Percentiles rank a stretch among this genome's conserved stretches.
Evolutionary conservation across 345 rosid species (phyloP).

Genomic region (Lenwebbia sp.): DNA sequence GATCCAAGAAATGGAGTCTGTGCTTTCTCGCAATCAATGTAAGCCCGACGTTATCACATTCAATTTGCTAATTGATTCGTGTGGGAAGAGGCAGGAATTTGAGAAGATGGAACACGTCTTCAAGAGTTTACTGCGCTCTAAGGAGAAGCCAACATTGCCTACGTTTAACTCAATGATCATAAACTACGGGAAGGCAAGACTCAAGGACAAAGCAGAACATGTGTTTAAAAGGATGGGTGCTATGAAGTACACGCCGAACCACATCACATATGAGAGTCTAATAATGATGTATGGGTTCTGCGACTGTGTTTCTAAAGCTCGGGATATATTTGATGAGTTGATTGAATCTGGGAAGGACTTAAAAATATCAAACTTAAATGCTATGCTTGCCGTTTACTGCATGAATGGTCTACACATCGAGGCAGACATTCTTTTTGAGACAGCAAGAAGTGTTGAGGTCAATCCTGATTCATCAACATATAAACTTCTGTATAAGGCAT

Average conservation of each 20-base stretch:
- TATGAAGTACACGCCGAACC: slow-evolving; percentile 59
- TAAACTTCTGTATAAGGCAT: slow-evolving; percentile 80
- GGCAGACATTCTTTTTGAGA: slow-evolving; percentile 53
- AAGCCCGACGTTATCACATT: slow-evolving; percentile 82
- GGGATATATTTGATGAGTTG: slow-evolving; percentile 58
- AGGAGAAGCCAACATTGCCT: slow-evolving; percentile 76
- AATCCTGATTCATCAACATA: slow-evolving; percentile 56
- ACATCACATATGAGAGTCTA: slow-evolving; percentile 75
- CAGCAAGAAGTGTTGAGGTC: slow-evolving; percentile 27
- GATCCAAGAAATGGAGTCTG: slow-evolving; percentile 83
- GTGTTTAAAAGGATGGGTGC: slow-evolving; percentile 47
- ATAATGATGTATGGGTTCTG: slow-evolving; percentile 77
- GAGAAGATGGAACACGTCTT: slow-evolving; percentile 95
- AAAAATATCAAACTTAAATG: slow-evolving; percentile 61
- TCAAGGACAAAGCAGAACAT: slow-evolving; percentile 60
- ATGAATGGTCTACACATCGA: slow-evolving; percentile 55
- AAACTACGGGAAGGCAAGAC: slow-evolving; percentile 79
- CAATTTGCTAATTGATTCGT: slow-evolving; percentile 69
- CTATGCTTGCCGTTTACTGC: slow-evolving; percentile 81
- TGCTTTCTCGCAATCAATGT: slow-evolving; percentile 57
- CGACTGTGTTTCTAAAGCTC: slow-evolving; percentile 53
- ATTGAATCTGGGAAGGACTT: slow-evolving; percentile 41
- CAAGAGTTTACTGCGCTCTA: slow-evolving; percentile 62
- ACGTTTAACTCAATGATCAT: slow-evolving; percentile 86
- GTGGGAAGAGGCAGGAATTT: slow-evolving; percentile 78